These are phyloP conservation scores for Spizellomyces sp. DNA, from an alignment of 192 early-diverging fungal genomes.

Conservation along the genomic window DNA sequence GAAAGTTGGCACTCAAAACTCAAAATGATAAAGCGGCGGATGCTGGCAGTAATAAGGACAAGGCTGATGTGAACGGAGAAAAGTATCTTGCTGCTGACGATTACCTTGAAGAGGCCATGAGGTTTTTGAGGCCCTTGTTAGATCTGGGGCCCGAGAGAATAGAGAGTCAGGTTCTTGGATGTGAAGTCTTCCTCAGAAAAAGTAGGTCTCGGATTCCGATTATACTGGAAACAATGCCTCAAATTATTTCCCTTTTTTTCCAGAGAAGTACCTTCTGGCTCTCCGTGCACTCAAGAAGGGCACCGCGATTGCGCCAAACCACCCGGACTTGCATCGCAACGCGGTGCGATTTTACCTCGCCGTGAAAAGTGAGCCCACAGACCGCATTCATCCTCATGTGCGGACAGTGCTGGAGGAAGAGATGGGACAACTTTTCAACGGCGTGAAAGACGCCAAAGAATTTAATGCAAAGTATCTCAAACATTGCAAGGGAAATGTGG, in stretches of 20 bases:
- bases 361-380: not conserved
- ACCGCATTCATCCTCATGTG: conserved; percentile 9
- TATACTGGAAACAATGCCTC: not conserved
- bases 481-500: not conserved
- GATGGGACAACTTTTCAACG: conserved; percentile 2
- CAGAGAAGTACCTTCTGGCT: conserved; percentile 71
- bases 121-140: conserved; percentile 75
- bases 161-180: conserved; percentile 66
- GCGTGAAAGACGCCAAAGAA: not conserved
- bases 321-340: conserved; percentile 1
- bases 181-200: conserved; percentile 69
- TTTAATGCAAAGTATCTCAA: conserved; percentile 17
- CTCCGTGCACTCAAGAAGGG: conserved; percentile 60
- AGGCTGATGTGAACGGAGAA: conserved; percentile 69
- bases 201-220: conserved; percentile 39
- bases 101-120: conserved; percentile 73
- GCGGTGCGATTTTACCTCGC: conserved; percentile 3
- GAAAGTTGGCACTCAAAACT: conserved; percentile 73
- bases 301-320: not conserved
- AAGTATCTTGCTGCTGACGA: conserved; percentile 66
- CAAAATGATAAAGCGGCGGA: conserved; percentile 36
- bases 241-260: not conserved
- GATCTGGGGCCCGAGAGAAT: conserved; percentile 54
- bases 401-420: conserved; percentile 7
- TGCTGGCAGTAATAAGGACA: conserved; percentile 27